Evolutionary conservation across 2,329 filamentous ascomycete genomes (phyloP).

Genomic region (Colletotrichum filicis): DNA sequence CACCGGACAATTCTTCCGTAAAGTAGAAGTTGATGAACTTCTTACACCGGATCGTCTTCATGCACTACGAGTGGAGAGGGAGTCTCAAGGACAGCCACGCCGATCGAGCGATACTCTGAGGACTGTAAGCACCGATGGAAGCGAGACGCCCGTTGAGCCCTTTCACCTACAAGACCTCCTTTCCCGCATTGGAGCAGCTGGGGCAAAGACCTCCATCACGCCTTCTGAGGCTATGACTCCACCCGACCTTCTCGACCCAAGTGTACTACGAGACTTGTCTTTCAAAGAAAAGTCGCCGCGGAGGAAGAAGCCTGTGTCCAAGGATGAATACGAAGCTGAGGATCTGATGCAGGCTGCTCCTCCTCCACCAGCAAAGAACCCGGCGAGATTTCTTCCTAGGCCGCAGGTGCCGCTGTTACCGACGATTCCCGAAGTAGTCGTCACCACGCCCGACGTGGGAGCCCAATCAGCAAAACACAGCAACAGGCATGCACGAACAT

Average conservation of each 20-base stretch:
- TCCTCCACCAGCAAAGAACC: slow-evolving; percentile 45
- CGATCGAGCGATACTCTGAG: slow-evolving; percentile 43
- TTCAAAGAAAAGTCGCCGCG: slow-evolving; percentile 32
- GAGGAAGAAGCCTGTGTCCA: not conserved
- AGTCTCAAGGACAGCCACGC: slow-evolving; percentile 43
- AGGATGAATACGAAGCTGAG: slow-evolving; percentile 24
- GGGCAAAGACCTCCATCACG: slow-evolving; percentile 43
- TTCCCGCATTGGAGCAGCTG: slow-evolving; percentile 53
- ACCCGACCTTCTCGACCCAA: slow-evolving; percentile 37
- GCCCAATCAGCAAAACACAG: not conserved
- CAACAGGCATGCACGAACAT: slow-evolving; percentile 6
- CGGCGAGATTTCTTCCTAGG: slow-evolving; percentile 33
- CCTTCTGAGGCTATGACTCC: slow-evolving; percentile 43
- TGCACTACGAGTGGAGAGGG: slow-evolving; percentile 39
- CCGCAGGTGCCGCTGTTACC: slow-evolving; percentile 43
- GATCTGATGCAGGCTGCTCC: slow-evolving; percentile 38
- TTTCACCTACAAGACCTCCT: slow-evolving; percentile 62
- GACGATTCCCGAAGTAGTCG: slow-evolving; percentile 54
- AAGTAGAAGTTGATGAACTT: slow-evolving; percentile 69
- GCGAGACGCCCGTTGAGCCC: slow-evolving; percentile 57
- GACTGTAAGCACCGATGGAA: slow-evolving; percentile 43
- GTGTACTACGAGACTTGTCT: slow-evolving; percentile 40
- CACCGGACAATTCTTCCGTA: slow-evolving; percentile 63
- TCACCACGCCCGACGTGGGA: slow-evolving; percentile 30
- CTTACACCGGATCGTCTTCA: slow-evolving; percentile 58